Base-by-base conservation (phyloP, 768 basidiomycete genomes). In the Saitozyma podzolica region DNA sequence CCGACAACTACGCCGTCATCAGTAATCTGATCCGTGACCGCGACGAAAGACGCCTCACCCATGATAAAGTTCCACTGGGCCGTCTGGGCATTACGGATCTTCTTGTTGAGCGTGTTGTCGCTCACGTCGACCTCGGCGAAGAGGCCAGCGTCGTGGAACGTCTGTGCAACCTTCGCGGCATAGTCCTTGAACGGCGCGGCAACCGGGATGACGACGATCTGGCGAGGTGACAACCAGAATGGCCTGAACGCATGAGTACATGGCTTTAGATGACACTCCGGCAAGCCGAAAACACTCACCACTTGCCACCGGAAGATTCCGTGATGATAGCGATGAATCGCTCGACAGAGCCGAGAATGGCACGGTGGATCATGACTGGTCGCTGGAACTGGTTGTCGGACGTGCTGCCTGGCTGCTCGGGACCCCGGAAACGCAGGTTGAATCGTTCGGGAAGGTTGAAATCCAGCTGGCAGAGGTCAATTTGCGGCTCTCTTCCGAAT, bases 11-110 rank as follows among this genome's bases (percentile, higher is more conserved):
- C 19, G 50, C 41, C 37, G 59, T 49, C 42, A 50, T 68, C 57
- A 37, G 16, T 58, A 42, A 16, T 42, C 9, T 29, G n/a, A 9
- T 50, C 54, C 50, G 8, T 13, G 29, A 43, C 7, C 50, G n/a
- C 20, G 50, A 41, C 41, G 50, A 39, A 14, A 14, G 42, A 63
- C 37, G 4, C 66, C 87, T 58, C 64, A 96, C 94, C 92, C 67
- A 98, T 84, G 71, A 97, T 92, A 78, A 96, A 97, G 81, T 98
- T 98, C 82, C 95, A 96, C 79, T 97, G 95, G 40, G 93, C 91
- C 66, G 95, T 86, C 82, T 99, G 94, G 19, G 91, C 94, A 77
- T 98, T 97, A 39, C 94, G 85, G 74, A 99, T 91, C 84, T 97
- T 98, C 86, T 98, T 98, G 63, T 86, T 89, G 37, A 98, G 85